Evolutionary conservation across 306 rosid genomes (phyloP), one percentile per base, ranked within the genome.

Genomic region (Dalbergia oliveri): DNA sequence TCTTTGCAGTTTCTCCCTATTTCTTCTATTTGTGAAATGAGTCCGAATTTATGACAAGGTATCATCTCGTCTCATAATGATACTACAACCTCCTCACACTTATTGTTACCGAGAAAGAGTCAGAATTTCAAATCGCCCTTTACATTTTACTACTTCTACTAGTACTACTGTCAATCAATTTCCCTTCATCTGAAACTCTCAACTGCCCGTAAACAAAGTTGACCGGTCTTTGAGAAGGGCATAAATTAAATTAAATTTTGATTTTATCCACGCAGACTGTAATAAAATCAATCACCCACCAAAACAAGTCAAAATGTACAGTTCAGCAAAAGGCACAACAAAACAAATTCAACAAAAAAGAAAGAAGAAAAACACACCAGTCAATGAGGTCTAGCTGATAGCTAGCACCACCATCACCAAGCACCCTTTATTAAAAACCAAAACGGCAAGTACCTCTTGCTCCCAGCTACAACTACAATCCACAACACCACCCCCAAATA

Each of bases 41-140:
- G 60, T 54, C 60, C 16, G 60, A 54, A n/a, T 54, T 49, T 16
- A n/a, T 54, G 60, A 16, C 60, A 54, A 54, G 60, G 60, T n/a
- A 26, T 54, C n/a, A 54, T 54, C 60, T 16, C n/a, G 16, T 54
- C 60, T 54, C 60, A 54, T 54, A 54, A 16, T n/a, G 60, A n/a
- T 54, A 54, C 60, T 54, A 54, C 60, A 54, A 16, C 60, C 26
- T 4, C 26, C 21, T 16, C 21, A 54, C 8, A 13, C 58, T 16
- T 54, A 15, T 15, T 8, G 9, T 8, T 6, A 16, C 60, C 60
- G 12, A 44, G 6, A 54, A 54, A 16, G 5, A 54, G 21, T n/a
- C 19, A 54, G 21, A 54, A 54, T 11, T 54, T 15, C 53, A 47
- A 47, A 47, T 47, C 11, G 1, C 15, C 53, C 15, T 47, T 12